Conservation (phyloP, 169 alveolate genomes). For the Eimeria praecox region DNA sequence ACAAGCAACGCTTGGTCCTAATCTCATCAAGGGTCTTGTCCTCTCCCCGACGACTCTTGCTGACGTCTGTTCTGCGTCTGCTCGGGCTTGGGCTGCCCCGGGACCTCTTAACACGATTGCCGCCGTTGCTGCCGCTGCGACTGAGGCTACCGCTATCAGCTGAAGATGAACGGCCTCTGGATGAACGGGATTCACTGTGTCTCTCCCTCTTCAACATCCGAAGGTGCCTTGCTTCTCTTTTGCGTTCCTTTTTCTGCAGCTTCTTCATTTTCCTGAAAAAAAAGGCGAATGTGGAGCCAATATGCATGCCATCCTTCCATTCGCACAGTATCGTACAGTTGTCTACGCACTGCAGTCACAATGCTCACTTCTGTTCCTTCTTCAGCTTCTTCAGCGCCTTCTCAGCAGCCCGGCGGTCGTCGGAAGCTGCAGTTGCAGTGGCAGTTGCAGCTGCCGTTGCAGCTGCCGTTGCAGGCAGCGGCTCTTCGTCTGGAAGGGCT, state of each 20-base stretch:
- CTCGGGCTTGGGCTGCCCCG: constrained; percentile 1
- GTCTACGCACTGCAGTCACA: neutral
- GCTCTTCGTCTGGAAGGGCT: constrained; percentile 38
- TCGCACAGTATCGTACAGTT: neutral
- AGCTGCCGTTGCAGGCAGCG: neutral
- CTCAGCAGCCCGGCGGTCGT: constrained; percentile 30
- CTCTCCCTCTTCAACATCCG: constrained; percentile 41
- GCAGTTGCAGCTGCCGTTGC: too few species aligned
- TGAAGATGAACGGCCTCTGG: constrained; percentile 24
- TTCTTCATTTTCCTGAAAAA: constrained; percentile 41
- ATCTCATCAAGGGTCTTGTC: neutral
- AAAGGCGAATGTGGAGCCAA: neutral
- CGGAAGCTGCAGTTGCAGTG: constrained; percentile 14
- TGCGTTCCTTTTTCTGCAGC: constrained; percentile 52
- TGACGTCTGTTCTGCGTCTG: neutral
- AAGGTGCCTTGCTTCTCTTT: constrained; percentile 38
- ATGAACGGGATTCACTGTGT: constrained; percentile 24
- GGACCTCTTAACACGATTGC: neutral
- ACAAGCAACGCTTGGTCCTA: neutral
- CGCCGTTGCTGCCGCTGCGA: constrained; percentile 11
- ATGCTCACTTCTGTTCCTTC: constrained; percentile 61
- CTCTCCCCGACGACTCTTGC: constrained; percentile 23
- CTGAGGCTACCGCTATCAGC: neutral
- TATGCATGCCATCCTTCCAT: neutral
- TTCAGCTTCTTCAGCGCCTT: constrained; percentile 61